Base-by-base conservation (phyloP, 2,329 filamentous ascomycete species). In the Thelonectria olida region DNA sequence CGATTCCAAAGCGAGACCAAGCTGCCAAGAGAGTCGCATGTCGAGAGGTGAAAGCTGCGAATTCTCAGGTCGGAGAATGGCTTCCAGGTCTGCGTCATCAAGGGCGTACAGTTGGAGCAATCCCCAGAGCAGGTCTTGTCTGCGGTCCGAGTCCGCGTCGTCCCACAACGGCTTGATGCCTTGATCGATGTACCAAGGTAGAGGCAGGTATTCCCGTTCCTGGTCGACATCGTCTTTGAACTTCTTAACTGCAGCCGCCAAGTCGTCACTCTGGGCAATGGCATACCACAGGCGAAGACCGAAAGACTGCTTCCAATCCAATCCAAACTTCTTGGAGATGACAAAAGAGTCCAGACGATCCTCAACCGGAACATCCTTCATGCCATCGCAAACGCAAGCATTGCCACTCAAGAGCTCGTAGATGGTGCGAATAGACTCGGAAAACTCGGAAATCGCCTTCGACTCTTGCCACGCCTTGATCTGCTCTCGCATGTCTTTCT, bases 271-370 rank as follows among this genome's bases (percentile, higher is more conserved):
- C 31, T 86, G 81, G 2, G 86, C 83, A 39, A 89, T 91, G 44
- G 89, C 90, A 75, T 97, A 99, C 92, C 93, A 98, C 2, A 99
- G 82, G 42, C 94, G 89, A 50, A 99, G 84, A 10, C 92, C 95
- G 76, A 99, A 97, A 1, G 94, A 90, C 73, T 97, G 94, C 75
- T 92, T 90, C 96, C 96, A 99, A 74, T 96, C 92, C 34, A 99
- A 83, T 5, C 88, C 88, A 74, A 97, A 99, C 47, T 90, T 89
- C 70, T 91, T 86, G 1, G 93, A 92, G 66, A 99, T 92, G 54
- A 89, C 85, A 73, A 99, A 97, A 0, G 90, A 90, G 13, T 89
- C 85, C 38, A 90, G 85, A 44, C 91, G 89, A 77, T 98, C 92
- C 76, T 98, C 96, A 8, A 90, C 80, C 1, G 92, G 87, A 7